These are phyloP conservation scores for Fusarium abutilonis DNA, from an alignment of 2,329 filamentous ascomycete species.

Conservation along the genomic window DNA sequence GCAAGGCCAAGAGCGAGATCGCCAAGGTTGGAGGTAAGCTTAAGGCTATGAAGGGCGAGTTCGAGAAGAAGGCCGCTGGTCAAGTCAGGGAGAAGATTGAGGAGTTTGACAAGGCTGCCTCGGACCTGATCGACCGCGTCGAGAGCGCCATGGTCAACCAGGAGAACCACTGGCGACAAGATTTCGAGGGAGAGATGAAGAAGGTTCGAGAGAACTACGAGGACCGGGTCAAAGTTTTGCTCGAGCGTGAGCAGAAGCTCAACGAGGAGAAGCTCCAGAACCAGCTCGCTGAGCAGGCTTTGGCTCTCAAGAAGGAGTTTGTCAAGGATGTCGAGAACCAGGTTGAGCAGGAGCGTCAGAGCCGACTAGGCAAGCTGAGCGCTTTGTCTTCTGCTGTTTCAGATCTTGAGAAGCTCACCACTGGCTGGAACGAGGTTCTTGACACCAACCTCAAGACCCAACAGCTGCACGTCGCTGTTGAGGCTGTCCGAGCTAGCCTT, in stretches of 20 bases:
- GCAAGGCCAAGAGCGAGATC: slow-evolving; percentile 87
- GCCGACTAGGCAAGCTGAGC: slow-evolving; percentile 84
- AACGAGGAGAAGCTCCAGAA: slow-evolving; percentile 86
- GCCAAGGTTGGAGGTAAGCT: slow-evolving; percentile 82
- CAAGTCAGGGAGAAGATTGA: slow-evolving; percentile 76
- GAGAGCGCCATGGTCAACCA: slow-evolving; percentile 84
- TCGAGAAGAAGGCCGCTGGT: slow-evolving; percentile 75
- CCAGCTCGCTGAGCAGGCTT: slow-evolving; percentile 87
- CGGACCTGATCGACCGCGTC: slow-evolving; percentile 87
- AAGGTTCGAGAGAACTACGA: slow-evolving; percentile 81
- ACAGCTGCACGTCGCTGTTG: slow-evolving; percentile 94
- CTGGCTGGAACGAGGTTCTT: slow-evolving; percentile 89
- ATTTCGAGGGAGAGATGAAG: slow-evolving; percentile 88
- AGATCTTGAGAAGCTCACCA: slow-evolving; percentile 87
- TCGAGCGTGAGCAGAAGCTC: slow-evolving; percentile 81
- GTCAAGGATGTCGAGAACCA: slow-evolving; percentile 78
- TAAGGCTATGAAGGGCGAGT: slow-evolving; percentile 73
- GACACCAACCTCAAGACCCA: slow-evolving; percentile 93
- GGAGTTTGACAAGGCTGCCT: slow-evolving; percentile 88
- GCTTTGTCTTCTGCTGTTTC: slow-evolving; percentile 80
- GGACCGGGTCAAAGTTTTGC: slow-evolving; percentile 78
- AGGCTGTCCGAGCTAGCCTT: slow-evolving; percentile 87
- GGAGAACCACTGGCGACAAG: slow-evolving; percentile 83
- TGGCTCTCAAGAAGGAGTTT: slow-evolving; percentile 88
- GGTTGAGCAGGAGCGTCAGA: slow-evolving; percentile 88